Conservation (phyloP, 108 stramenopile species). For the Ochromonas danica region DNA sequence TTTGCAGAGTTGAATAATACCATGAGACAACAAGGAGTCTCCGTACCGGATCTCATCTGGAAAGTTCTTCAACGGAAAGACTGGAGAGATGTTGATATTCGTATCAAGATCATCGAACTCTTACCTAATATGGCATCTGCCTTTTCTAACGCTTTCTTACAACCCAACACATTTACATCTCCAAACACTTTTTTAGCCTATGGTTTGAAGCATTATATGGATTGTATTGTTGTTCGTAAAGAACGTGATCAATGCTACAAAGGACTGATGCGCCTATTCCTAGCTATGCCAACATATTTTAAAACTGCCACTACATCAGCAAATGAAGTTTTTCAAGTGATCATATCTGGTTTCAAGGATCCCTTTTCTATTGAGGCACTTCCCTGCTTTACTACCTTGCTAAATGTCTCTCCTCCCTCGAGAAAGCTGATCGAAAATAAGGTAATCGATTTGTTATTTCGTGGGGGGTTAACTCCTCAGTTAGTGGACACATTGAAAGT, state of each 20-base stretch:
- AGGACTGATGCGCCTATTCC: neutral
- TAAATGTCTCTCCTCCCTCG: neutral
- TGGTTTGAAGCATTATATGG: neutral
- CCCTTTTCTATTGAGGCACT: slow-evolving; percentile 23
- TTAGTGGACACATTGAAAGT: slow-evolving; percentile 8
- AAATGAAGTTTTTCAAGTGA: neutral
- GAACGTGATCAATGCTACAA: neutral
- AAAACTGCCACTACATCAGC: neutral
- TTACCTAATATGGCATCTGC: slow-evolving; percentile 12
- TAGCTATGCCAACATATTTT: neutral
- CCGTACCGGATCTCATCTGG: slow-evolving; percentile 11
- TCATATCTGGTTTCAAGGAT: slow-evolving; percentile 11
- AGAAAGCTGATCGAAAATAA: neutral
- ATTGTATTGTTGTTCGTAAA: neutral
- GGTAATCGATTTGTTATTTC: neutral
- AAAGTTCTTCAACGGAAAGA: slow-evolving; percentile 16
- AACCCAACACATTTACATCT: neutral
- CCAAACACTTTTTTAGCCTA: neutral
- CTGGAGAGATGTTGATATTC: neutral
- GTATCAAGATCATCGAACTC: slow-evolving; percentile 3
- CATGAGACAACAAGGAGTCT: neutral
- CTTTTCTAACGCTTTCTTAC: neutral
- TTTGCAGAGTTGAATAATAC: neutral
- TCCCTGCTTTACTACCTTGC: neutral
- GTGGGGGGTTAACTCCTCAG: slow-evolving; percentile 18